Conservation (phyloP, 1,284 basidiomycete genomes). For the Sutorius eximius region DNA sequence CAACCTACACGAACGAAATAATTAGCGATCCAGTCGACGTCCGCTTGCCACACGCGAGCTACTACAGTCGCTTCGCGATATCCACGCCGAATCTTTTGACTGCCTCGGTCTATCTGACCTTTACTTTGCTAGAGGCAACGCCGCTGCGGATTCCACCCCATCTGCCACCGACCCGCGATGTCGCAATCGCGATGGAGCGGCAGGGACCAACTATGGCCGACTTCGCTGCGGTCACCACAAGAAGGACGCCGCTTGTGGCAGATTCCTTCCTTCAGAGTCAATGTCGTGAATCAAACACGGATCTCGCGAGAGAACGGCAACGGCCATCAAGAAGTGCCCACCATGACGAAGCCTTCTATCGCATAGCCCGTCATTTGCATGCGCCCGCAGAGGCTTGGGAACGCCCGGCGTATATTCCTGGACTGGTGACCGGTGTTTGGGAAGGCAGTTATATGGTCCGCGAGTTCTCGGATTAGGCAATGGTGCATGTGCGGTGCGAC, state of each 20-base stretch:
- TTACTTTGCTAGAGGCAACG: slow-evolving; percentile 47
- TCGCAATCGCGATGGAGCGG: slow-evolving; percentile 42
- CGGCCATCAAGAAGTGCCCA: slow-evolving; percentile 37
- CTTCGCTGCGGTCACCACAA: slow-evolving; percentile 35
- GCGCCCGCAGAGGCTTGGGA: slow-evolving; percentile 28
- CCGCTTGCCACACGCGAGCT: slow-evolving; percentile 17
- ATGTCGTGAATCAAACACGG: slow-evolving; percentile 33
- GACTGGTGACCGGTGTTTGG: slow-evolving; percentile 53
- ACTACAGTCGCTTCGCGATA: slow-evolving; percentile 24
- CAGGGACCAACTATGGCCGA: slow-evolving; percentile 55
- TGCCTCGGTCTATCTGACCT: slow-evolving; percentile 51
- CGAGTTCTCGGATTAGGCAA: slow-evolving; percentile 19
- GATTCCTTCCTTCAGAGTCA: slow-evolving; percentile 36
- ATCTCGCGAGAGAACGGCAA: slow-evolving; percentile 34
- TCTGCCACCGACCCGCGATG: slow-evolving; percentile 47
- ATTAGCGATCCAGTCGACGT: slow-evolving; percentile 12
- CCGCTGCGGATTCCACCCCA: slow-evolving; percentile 47
- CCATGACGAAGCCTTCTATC: slow-evolving; percentile 46
- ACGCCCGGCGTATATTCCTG: slow-evolving; percentile 38
- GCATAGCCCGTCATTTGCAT: slow-evolving; percentile 30
- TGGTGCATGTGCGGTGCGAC: slow-evolving; percentile 6
- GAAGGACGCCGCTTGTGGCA: slow-evolving; percentile 45
- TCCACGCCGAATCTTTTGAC: slow-evolving; percentile 39
- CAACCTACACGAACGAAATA: slow-evolving; percentile 6
- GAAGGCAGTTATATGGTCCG: slow-evolving; percentile 56